phyloP scores from a whole-genome alignment of 768 basidiomycete genomes.

The Rhizopogon sp. region DNA sequence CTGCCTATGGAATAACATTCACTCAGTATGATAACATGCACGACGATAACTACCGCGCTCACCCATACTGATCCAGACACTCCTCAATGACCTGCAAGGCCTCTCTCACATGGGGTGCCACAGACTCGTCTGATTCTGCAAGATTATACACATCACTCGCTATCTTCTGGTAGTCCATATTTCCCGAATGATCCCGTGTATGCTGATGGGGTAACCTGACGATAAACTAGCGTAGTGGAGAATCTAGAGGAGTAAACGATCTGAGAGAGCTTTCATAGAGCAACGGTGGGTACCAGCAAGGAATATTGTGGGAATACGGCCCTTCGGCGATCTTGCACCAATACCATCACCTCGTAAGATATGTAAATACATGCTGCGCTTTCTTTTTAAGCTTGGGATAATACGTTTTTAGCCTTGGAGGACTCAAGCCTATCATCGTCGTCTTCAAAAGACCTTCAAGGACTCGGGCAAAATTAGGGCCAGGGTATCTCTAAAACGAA shows the following conservation, averaged over 20 bases:
- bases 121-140: constrained; percentile 47
- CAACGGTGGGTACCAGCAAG: background rate
- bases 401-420: too few relatives aligned
- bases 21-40: constrained; percentile 4
- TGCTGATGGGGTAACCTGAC: background rate
- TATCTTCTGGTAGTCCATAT: constrained; percentile 48
- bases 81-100: constrained; percentile 80
- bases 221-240: background rate
- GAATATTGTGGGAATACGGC: constrained; percentile 12
- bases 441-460: too few relatives aligned
- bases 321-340: background rate
- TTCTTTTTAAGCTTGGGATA: background rate
- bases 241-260: constrained; percentile 3
- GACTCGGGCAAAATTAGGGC: too few relatives aligned
- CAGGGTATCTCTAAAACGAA: too few relatives aligned
- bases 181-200: constrained; percentile 4
- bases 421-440: too few relatives aligned
- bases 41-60: constrained; percentile 27
- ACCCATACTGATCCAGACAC: constrained; percentile 79
- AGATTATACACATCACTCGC: constrained; percentile 58
- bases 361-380: background rate
- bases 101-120: constrained; percentile 63
- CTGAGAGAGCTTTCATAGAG: constrained; percentile 8
- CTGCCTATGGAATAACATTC: constrained; percentile 37
- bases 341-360: background rate